Percentiles rank a stretch among this genome's conserved stretches.
Conservation (phyloP, 2,329 filamentous ascomycete genomes). For the Chalaropsis thielavioides region DNA sequence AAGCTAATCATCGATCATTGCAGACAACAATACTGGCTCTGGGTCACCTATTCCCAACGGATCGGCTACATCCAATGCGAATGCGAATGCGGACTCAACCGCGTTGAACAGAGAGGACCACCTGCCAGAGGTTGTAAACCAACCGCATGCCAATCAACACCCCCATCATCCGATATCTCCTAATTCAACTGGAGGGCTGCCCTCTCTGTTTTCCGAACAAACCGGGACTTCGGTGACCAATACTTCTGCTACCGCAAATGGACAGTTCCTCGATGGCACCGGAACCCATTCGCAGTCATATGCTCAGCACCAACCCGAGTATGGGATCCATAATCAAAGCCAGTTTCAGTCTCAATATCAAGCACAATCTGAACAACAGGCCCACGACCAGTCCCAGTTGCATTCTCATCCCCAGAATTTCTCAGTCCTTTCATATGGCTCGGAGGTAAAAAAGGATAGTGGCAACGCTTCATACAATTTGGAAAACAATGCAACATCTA, state of each 20-base stretch:
- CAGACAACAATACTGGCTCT: background rate
- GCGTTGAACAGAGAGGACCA: background rate
- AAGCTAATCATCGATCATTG: background rate
- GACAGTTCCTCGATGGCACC: background rate
- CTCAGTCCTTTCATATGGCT: background rate
- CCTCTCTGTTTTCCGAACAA: background rate
- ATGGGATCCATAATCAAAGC: too few relatives aligned
- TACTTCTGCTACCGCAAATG: background rate
- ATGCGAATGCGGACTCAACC: background rate
- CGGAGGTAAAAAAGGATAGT: background rate
- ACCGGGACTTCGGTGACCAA: background rate
- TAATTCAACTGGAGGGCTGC: background rate
- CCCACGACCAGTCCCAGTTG: background rate
- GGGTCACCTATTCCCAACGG: background rate
- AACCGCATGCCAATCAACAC: background rate
- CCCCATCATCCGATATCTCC: background rate
- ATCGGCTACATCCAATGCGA: background rate
- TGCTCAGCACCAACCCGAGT: background rate
- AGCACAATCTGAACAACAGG: too few relatives aligned
- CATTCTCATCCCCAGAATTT: background rate
- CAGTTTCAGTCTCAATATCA: too few relatives aligned
- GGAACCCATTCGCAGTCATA: background rate
- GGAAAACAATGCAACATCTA: background rate
- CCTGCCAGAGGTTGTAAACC: constrained; percentile 4
- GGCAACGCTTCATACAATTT: background rate